These are phyloP conservation scores for Dictyostelium capitatum DNA, from an alignment of 78 protist species.

Conservation along the genomic window DNA sequence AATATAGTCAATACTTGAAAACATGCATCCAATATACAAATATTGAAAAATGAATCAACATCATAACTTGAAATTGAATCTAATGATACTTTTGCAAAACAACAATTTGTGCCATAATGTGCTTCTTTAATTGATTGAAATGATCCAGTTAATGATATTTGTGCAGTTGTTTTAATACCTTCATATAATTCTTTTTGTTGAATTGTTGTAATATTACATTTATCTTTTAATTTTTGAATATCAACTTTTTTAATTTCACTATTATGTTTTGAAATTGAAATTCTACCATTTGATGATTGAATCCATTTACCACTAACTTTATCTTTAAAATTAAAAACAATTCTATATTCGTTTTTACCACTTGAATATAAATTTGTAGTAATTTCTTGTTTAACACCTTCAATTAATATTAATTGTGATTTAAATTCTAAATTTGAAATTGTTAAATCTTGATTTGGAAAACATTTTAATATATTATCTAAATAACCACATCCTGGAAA, in stretches of 20 bases:
- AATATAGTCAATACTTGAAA: constrained; percentile 4
- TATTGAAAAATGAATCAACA: constrained; percentile 26
- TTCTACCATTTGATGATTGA: background rate
- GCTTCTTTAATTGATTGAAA: background rate
- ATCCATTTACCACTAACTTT: constrained; percentile 10
- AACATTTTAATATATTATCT: constrained; percentile 22
- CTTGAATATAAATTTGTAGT: background rate
- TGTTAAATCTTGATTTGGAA: background rate
- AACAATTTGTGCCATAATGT: constrained; percentile 22
- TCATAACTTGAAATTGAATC: background rate
- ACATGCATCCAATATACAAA: constrained; percentile 25
- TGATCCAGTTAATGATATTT: background rate
- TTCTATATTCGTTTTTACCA: background rate
- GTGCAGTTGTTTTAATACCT: background rate
- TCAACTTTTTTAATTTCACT: background rate
- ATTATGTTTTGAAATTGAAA: background rate
- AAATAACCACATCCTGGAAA: constrained; percentile 40
- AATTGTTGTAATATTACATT: constrained; percentile 28
- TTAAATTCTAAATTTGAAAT: constrained; percentile 17
- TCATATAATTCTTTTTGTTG: constrained; percentile 14
- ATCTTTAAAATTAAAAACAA: background rate
- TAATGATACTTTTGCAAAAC: constrained; percentile 2
- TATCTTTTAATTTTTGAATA: background rate
- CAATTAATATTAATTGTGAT: background rate
- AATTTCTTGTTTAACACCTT: background rate